phyloP scores from a whole-genome alignment of 2,329 filamentous ascomycete species.

The Purpureocillium lavendulum region DNA sequence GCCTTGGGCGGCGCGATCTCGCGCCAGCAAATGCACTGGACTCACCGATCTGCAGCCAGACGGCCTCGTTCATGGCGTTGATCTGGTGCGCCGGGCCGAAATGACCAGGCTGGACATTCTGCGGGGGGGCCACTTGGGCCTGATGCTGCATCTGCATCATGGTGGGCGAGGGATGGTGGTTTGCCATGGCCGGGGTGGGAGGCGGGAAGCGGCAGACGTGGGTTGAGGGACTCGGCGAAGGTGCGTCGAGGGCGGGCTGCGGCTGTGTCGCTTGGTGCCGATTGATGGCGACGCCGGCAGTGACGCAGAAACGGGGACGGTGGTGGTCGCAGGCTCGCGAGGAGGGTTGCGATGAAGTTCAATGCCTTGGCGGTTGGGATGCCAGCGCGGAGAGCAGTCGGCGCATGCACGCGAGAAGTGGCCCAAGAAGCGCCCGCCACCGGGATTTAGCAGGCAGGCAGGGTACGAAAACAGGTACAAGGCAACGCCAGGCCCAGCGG shows the following conservation, averaged over 20 bases:
- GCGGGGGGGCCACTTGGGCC: slow-evolving; percentile 47
- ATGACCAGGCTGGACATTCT: slow-evolving; percentile 47
- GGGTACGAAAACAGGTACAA: too few species aligned
- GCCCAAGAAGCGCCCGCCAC: slow-evolving; percentile 1
- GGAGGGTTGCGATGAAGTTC: slow-evolving; percentile 1
- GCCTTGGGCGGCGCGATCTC: background rate
- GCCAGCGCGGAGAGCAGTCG: background rate
- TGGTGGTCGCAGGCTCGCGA: background rate
- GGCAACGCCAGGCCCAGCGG: background rate
- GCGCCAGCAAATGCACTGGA: slow-evolving; percentile 18
- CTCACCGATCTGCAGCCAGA: slow-evolving; percentile 91
- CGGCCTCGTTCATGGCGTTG: slow-evolving; percentile 69
- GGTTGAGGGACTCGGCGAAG: too few species aligned
- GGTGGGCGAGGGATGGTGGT: slow-evolving; percentile 74
- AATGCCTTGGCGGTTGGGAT: slow-evolving; percentile 4
- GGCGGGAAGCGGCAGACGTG: slow-evolving; percentile 9
- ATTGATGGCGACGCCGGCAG: slow-evolving; percentile 3
- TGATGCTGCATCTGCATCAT: slow-evolving; percentile 62
- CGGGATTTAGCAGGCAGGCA: slow-evolving; percentile 1
- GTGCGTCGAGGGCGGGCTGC: slow-evolving; percentile 8
- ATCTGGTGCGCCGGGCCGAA: slow-evolving; percentile 67
- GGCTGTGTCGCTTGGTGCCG: slow-evolving; percentile 7
- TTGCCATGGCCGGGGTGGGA: slow-evolving; percentile 48
- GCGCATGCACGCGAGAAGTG: background rate
- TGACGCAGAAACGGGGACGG: background rate